Evolutionary conservation across 257 asterid species (phyloP).

Genomic region (Nicotiana sylvestris): DNA sequence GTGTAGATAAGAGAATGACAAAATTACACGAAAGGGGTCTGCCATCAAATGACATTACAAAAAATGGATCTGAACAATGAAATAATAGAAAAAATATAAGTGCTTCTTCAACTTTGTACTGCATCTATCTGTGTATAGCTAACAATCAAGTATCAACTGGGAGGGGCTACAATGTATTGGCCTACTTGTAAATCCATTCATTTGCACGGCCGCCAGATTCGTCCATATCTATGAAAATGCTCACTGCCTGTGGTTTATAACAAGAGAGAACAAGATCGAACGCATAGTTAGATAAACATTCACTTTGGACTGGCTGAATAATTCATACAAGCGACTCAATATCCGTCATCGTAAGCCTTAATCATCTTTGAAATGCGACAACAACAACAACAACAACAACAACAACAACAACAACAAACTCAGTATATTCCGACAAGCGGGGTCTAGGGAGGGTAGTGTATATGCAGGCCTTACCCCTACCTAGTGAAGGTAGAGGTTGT

Average conservation of each 20-base stretch:
- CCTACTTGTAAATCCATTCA: conserved; percentile 94
- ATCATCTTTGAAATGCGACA: too few relatives aligned
- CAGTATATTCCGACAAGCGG: too few relatives aligned
- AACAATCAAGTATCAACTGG: conserved; percentile 1
- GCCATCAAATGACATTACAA: conserved; percentile 4
- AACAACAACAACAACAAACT: too few relatives aligned
- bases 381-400: too few relatives aligned
- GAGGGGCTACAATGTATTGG: neutral
- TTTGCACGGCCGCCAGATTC: conserved; percentile 93
- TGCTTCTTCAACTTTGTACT: neutral
- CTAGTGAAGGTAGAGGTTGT: too few relatives aligned
- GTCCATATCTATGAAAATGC: conserved; percentile 95
- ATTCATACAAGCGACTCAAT: neutral
- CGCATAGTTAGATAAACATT: neutral
- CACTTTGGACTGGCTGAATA: neutral
- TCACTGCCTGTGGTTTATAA: conserved; percentile 57
- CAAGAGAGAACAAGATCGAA: neutral
- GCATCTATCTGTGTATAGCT: neutral
- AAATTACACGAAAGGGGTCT: neutral
- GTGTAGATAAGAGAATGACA: neutral
- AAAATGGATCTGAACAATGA: neutral
- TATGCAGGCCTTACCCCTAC: too few relatives aligned
- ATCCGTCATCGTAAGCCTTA: neutral
- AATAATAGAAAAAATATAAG: conserved; percentile 3
- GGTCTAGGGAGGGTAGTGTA: too few relatives aligned